These are phyloP conservation scores for Boletus huronensis DNA, from an alignment of 768 basidiomycete genomes.

Conservation along the genomic window DNA sequence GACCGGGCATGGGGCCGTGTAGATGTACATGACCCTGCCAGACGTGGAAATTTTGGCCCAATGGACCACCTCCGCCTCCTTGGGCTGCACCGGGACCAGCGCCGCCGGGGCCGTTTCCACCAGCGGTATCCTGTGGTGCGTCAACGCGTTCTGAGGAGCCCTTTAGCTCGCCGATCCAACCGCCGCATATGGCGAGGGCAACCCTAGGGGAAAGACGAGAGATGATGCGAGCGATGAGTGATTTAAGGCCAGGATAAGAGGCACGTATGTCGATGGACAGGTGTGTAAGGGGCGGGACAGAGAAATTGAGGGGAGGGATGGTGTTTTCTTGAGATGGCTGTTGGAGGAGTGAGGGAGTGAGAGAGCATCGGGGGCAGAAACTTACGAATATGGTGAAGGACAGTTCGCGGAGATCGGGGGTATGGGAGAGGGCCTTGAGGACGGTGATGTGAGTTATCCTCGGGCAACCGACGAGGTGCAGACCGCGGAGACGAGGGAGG, in stretches of 20 bases:
- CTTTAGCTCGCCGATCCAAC: slow-evolving; percentile 36
- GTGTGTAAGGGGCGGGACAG: slow-evolving; percentile 43
- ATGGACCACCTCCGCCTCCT: neutral
- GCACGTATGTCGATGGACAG: slow-evolving; percentile 51
- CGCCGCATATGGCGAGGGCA: slow-evolving; percentile 28
- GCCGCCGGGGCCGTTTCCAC: neutral
- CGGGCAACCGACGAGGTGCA: slow-evolving; percentile 61
- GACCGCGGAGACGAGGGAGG: slow-evolving; percentile 50
- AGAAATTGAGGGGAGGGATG: slow-evolving; percentile 7
- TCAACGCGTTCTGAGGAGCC: slow-evolving; percentile 15
- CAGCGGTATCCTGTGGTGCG: neutral
- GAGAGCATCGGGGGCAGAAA: neutral
- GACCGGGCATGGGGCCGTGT: neutral
- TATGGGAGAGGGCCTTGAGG: slow-evolving; percentile 41
- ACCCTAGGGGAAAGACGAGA: slow-evolving; percentile 28
- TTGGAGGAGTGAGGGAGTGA: neutral
- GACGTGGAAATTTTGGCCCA: slow-evolving; percentile 5
- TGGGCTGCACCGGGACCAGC: neutral
- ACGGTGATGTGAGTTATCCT: slow-evolving; percentile 52
- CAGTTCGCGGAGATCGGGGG: slow-evolving; percentile 56
- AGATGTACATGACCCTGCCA: slow-evolving; percentile 3
- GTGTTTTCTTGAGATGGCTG: slow-evolving; percentile 13
- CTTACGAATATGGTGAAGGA: slow-evolving; percentile 60
- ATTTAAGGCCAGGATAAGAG: slow-evolving; percentile 20
- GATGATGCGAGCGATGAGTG: slow-evolving; percentile 18